Percentiles rank a stretch among this genome's conserved stretches.
Conservation (phyloP, 192 early-diverging fungal genomes). For the Mortierella antarctica region DNA sequence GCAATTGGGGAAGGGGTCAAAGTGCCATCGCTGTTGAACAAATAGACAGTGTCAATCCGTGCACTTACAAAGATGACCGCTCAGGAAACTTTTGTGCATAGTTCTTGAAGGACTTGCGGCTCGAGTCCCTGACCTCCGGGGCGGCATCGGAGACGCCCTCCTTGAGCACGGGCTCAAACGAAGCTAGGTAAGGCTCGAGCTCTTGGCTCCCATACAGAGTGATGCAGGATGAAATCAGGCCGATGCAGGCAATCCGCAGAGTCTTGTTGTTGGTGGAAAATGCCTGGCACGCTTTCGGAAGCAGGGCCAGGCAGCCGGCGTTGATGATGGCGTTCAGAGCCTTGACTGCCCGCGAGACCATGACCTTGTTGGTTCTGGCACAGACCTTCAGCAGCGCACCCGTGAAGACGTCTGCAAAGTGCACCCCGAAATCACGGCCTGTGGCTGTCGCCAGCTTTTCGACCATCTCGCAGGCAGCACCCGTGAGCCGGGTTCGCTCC, state of each 20-base stretch:
- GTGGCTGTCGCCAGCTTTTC: conserved; percentile 71
- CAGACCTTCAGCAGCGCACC: conserved; percentile 71
- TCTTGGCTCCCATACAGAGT: conserved; percentile 68
- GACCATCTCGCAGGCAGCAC: conserved; percentile 71
- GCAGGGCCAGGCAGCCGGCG: conserved; percentile 61
- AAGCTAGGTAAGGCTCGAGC: conserved; percentile 56
- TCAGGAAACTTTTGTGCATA: conserved; percentile 62
- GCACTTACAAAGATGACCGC: conserved; percentile 49
- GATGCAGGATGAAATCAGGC: conserved; percentile 58
- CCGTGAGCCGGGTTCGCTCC: conserved; percentile 81
- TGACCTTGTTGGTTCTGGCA: conserved; percentile 80
- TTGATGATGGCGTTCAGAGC: conserved; percentile 73
- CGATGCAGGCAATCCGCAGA: conserved; percentile 56
- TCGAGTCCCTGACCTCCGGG: conserved; percentile 58
- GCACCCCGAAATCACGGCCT: conserved; percentile 68
- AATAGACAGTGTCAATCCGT: neutral
- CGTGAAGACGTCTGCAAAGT: conserved; percentile 69
- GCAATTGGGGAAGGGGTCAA: too few relatives aligned
- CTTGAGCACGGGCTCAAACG: conserved; percentile 61
- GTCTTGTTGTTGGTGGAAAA: conserved; percentile 71
- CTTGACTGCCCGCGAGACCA: conserved; percentile 69
- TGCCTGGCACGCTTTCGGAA: conserved; percentile 66
- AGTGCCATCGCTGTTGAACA: neutral
- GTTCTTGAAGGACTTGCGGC: conserved; percentile 58
- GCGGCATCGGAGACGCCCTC: conserved; percentile 61